Conservation (phyloP, 305 asterid genomes). For the Fraxinus sp. region DNA sequence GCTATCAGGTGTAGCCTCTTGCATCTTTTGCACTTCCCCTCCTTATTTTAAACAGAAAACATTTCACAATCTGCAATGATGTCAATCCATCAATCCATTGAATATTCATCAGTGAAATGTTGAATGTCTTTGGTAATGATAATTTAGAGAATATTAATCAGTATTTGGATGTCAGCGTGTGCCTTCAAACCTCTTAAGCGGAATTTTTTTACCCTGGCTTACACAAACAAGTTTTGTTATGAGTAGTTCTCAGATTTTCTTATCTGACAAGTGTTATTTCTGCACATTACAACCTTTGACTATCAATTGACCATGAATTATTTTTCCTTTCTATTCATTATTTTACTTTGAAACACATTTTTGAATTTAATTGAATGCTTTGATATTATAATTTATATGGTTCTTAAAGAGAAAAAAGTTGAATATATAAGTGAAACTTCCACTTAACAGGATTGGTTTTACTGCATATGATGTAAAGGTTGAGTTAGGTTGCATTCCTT, state of each 20-base stretch:
- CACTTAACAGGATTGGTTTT: not conserved
- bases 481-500: not conserved
- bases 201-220: not conserved
- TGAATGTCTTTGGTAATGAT: not conserved
- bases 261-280: not conserved
- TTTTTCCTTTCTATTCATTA: not conserved
- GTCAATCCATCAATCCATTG: not conserved
- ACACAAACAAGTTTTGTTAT: not conserved
- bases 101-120: not conserved
- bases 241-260: not conserved
- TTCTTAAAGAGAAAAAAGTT: not conserved
- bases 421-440: not conserved
- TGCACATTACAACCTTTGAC: not conserved
- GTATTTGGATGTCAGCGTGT: not conserved
- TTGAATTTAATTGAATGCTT: not conserved
- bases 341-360: not conserved
- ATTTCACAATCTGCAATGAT: not conserved
- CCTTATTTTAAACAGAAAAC: not conserved
- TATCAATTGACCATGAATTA: not conserved
- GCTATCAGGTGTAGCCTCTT: conserved; percentile 56
- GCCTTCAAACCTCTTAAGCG: not conserved
- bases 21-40: not conserved
- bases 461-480: not conserved
- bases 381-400: not conserved
- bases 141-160: not conserved